phyloP scores from a whole-genome alignment of 768 basidiomycete species.

The Omphalotus guepiniiformis region DNA sequence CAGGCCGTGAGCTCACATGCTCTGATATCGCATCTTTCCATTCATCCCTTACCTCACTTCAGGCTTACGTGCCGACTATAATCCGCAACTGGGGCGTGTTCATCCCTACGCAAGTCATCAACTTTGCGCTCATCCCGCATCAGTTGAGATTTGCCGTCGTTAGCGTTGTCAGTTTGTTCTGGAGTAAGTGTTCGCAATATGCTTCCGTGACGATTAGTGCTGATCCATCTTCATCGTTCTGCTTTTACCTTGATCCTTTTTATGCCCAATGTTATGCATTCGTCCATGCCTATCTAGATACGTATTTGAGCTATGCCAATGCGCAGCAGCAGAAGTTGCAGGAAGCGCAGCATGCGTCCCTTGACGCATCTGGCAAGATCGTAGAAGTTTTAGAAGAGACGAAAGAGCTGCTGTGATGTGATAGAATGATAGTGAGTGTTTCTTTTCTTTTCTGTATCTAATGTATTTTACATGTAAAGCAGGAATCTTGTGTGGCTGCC shows the following conservation, averaged over 20 bases:
- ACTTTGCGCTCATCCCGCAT: slow-evolving; percentile 72
- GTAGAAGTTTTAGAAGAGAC: no score
- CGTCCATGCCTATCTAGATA: slow-evolving; percentile 34
- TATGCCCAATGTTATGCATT: not conserved
- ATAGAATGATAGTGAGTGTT: no score
- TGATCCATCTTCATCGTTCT: not conserved
- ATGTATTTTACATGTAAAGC: no score
- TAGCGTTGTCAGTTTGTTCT: slow-evolving; percentile 74
- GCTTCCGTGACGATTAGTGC: not conserved
- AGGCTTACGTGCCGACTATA: slow-evolving; percentile 72
- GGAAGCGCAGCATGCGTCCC: no score
- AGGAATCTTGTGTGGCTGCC: no score
- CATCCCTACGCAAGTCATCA: slow-evolving; percentile 73
- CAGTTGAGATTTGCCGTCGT: slow-evolving; percentile 75
- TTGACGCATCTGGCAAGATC: no score
- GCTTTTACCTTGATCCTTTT: not conserved
- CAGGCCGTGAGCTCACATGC: slow-evolving; percentile 32
- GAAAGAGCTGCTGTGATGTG: no score
- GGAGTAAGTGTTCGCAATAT: slow-evolving; percentile 54
- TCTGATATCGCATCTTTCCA: not conserved
- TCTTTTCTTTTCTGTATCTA: no score
- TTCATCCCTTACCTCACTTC: not conserved
- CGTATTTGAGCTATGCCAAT: slow-evolving; percentile 59
- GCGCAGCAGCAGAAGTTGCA: slow-evolving; percentile 23
- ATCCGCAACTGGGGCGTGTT: slow-evolving; percentile 77